Conservation (phyloP, 2,329 filamentous ascomycete genomes). For the Fusarium xylarioides region DNA sequence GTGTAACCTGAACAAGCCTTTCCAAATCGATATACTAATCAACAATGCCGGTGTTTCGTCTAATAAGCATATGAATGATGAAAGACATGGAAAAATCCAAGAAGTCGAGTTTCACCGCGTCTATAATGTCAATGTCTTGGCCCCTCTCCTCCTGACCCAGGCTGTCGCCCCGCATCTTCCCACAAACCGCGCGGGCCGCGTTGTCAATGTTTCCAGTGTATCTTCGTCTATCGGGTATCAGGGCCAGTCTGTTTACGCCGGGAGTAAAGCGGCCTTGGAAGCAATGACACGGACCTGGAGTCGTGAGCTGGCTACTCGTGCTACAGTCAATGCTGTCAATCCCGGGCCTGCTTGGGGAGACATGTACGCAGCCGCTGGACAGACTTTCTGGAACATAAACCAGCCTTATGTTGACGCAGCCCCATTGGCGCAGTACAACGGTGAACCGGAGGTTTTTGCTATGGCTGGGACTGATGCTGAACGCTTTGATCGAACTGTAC, state of each 20-base stretch:
- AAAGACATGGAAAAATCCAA: slow-evolving; percentile 61
- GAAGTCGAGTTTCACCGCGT: slow-evolving; percentile 73
- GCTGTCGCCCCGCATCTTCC: slow-evolving; percentile 75
- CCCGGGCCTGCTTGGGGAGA: slow-evolving; percentile 64
- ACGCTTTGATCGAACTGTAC: slow-evolving; percentile 47
- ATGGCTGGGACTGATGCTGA: slow-evolving; percentile 45
- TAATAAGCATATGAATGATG: slow-evolving; percentile 71
- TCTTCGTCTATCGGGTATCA: slow-evolving; percentile 63
- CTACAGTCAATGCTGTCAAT: slow-evolving; percentile 67
- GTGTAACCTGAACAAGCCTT: slow-evolving; percentile 32
- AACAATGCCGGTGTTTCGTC: slow-evolving; percentile 82
- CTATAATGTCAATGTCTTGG: slow-evolving; percentile 84
- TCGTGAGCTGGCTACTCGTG: slow-evolving; percentile 61
- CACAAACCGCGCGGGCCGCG: slow-evolving; percentile 69
- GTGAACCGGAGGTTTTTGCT: slow-evolving; percentile 44
- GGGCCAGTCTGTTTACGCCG: slow-evolving; percentile 65
- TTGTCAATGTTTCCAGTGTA: slow-evolving; percentile 66
- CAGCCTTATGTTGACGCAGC: slow-evolving; percentile 51
- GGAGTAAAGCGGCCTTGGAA: slow-evolving; percentile 66
- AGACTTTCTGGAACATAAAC: slow-evolving; percentile 50
- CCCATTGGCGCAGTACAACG: slow-evolving; percentile 48
- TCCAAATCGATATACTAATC: slow-evolving; percentile 78
- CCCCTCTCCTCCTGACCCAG: slow-evolving; percentile 80
- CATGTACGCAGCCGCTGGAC: slow-evolving; percentile 57
- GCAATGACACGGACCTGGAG: slow-evolving; percentile 69